Percentiles rank a stretch among this genome's conserved stretches.
Conservation (phyloP, 2,329 filamentous ascomycete genomes). For the Coniochaeta hoffmannii region DNA sequence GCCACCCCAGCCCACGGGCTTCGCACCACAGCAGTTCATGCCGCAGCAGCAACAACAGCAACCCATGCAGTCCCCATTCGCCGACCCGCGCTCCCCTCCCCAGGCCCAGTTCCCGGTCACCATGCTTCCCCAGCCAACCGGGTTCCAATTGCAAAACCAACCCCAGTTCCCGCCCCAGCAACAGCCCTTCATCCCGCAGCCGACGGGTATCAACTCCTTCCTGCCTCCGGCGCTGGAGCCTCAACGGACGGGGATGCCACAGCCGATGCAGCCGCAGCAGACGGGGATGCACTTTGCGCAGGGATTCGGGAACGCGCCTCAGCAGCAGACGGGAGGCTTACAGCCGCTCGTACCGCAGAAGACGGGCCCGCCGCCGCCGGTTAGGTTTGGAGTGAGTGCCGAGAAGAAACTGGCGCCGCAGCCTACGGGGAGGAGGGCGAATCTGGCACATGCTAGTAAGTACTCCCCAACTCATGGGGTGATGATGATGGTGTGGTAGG, state of each 20-base stretch:
- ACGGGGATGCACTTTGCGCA: conserved; percentile 26
- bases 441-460: conserved; percentile 93
- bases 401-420: conserved; percentile 77
- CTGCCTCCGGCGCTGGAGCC: conserved; percentile 30
- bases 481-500: not conserved
- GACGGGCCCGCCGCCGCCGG: conserved; percentile 78
- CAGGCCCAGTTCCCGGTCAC: conserved; percentile 31
- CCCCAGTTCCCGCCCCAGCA: conserved; percentile 33
- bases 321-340: conserved; percentile 28
- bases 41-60: conserved; percentile 20
- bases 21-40: conserved; percentile 34
- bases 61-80: conserved; percentile 31
- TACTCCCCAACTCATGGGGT: not conserved
- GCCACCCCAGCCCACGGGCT: conserved; percentile 18
- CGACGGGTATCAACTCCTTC: conserved; percentile 15
- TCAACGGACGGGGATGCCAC: conserved; percentile 37
- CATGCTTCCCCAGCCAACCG: conserved; percentile 49
- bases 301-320: not conserved
- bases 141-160: conserved; percentile 42
- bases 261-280: conserved; percentile 38
- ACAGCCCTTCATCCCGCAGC: not conserved
- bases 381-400: conserved; percentile 75
- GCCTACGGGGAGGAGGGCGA: conserved; percentile 81
- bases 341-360: conserved; percentile 62
- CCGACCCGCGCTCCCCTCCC: conserved; percentile 21